phyloP scores from a whole-genome alignment of 2,329 filamentous ascomycete genomes.

The Falciphora oryzae region DNA sequence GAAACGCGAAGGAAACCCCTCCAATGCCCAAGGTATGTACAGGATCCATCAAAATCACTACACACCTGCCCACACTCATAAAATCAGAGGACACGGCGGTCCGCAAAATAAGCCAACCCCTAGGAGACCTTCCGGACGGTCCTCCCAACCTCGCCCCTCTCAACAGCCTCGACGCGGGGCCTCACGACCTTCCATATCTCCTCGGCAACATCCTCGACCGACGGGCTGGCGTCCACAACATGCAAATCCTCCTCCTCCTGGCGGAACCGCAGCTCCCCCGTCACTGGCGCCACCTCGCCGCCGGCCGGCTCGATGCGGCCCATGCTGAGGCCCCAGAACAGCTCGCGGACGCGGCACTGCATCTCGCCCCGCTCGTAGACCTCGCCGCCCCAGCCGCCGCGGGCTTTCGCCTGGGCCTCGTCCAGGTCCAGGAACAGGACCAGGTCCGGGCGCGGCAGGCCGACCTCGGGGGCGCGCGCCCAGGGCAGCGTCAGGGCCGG shows the following conservation, averaged over 20 bases:
- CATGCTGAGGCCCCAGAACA: slow-evolving; percentile 59
- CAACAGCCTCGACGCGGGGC: slow-evolving; percentile 41
- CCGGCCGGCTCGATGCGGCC: slow-evolving; percentile 28
- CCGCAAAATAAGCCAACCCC: too few relatives aligned
- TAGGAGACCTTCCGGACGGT: slow-evolving; percentile 38
- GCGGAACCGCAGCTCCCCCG: slow-evolving; percentile 29
- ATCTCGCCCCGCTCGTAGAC: slow-evolving; percentile 81
- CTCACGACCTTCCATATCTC: slow-evolving; percentile 48
- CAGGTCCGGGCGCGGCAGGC: slow-evolving; percentile 79
- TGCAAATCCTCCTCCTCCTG: slow-evolving; percentile 49
- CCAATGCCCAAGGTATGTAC: neutral
- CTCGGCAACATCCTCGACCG: slow-evolving; percentile 50
- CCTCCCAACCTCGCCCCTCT: slow-evolving; percentile 42
- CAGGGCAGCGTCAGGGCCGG: slow-evolving; percentile 65
- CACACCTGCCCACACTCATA: too few relatives aligned
- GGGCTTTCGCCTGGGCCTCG: slow-evolving; percentile 61
- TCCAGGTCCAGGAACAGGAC: slow-evolving; percentile 83
- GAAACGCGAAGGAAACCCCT: neutral
- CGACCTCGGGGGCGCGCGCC: slow-evolving; percentile 79
- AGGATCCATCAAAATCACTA: neutral
- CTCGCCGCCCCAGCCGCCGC: slow-evolving; percentile 87
- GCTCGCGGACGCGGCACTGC: slow-evolving; percentile 69
- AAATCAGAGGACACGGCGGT: neutral
- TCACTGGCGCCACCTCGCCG: slow-evolving; percentile 14
- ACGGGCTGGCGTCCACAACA: slow-evolving; percentile 48